Conservation (phyloP, 2,329 filamentous ascomycete genomes). For the Escovopsis sp. region DNA sequence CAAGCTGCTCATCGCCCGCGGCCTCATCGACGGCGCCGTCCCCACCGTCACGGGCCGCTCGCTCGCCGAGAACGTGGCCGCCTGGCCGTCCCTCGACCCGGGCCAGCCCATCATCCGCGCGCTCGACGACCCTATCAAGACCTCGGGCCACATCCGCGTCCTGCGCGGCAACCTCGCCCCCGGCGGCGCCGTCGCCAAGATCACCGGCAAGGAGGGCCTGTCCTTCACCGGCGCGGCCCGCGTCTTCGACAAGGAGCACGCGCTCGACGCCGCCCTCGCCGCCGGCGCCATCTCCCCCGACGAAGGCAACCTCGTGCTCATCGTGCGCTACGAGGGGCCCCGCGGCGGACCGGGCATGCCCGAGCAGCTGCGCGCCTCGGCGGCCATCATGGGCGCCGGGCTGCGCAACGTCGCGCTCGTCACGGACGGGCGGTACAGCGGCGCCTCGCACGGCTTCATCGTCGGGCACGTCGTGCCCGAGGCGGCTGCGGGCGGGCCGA, state of each 20-base stretch:
- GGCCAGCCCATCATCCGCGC: constrained; percentile 80
- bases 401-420: constrained; percentile 80
- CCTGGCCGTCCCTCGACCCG: constrained; percentile 62
- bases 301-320: constrained; percentile 68
- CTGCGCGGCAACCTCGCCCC: constrained; percentile 79
- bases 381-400: constrained; percentile 84
- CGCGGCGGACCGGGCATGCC: constrained; percentile 94
- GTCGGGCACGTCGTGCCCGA: constrained; percentile 89
- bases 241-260: constrained; percentile 76
- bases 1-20: constrained; percentile 66
- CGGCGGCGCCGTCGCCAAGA: constrained; percentile 83
- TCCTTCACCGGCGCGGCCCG: constrained; percentile 66
- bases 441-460: constrained; percentile 83
- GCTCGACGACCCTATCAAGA: constrained; percentile 59
- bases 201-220: constrained; percentile 87
- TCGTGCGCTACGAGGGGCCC: constrained; percentile 88
- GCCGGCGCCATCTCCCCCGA: constrained; percentile 39
- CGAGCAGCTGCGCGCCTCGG: constrained; percentile 77
- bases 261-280: constrained; percentile 64
- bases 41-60: constrained; percentile 76
- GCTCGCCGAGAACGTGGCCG: constrained; percentile 64
- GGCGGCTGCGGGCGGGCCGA: constrained; percentile 75
- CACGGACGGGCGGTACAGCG: constrained; percentile 81
- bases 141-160: constrained; percentile 76
- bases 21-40: constrained; percentile 62